Evolutionary conservation across 208 protist genomes (phyloP).

Genomic region (Trypanosoma vivax): DNA sequence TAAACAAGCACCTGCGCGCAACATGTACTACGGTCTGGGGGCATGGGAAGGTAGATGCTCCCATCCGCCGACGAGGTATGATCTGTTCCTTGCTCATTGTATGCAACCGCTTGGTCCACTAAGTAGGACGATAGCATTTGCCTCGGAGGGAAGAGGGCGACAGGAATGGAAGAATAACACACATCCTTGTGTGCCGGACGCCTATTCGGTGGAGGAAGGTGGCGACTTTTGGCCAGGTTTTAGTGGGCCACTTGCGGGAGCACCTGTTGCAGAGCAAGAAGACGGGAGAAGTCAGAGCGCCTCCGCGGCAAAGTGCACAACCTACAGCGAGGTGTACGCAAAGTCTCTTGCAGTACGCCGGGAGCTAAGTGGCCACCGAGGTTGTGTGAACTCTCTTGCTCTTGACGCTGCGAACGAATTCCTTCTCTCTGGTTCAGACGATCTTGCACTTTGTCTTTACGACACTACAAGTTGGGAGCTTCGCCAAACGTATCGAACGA

Average conservation of each 20-base stretch:
- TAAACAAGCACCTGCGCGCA: background rate
- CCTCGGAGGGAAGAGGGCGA: too few relatives aligned
- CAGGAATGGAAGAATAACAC: too few relatives aligned
- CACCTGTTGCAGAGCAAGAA: too few relatives aligned
- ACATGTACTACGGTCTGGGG: background rate
- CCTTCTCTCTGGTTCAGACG: slow-evolving; percentile 45
- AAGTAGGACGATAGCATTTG: background rate
- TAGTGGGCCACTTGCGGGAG: too few relatives aligned
- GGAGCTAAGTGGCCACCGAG: slow-evolving; percentile 29
- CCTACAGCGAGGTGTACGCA: slow-evolving; percentile 12
- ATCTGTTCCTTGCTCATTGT: slow-evolving; percentile 22
- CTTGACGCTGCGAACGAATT: slow-evolving; percentile 22
- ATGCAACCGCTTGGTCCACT: slow-evolving; percentile 17
- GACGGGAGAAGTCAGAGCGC: too few relatives aligned
- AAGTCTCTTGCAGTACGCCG: slow-evolving; percentile 15
- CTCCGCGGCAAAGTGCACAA: too few relatives aligned
- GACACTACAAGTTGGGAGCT: slow-evolving; percentile 24
- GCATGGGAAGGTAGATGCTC: background rate
- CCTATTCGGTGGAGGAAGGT: too few relatives aligned
- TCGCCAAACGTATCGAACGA: slow-evolving; percentile 16
- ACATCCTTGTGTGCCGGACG: too few relatives aligned
- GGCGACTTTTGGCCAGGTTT: too few relatives aligned
- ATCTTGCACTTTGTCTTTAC: slow-evolving; percentile 31
- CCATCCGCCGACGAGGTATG: slow-evolving; percentile 8
- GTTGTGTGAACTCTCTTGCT: slow-evolving; percentile 43